Percentiles rank a stretch among this genome's conserved stretches.
Evolutionary conservation across 2,329 filamentous ascomycete species (phyloP).

Genomic region (Trichoderma brevicompactum): DNA sequence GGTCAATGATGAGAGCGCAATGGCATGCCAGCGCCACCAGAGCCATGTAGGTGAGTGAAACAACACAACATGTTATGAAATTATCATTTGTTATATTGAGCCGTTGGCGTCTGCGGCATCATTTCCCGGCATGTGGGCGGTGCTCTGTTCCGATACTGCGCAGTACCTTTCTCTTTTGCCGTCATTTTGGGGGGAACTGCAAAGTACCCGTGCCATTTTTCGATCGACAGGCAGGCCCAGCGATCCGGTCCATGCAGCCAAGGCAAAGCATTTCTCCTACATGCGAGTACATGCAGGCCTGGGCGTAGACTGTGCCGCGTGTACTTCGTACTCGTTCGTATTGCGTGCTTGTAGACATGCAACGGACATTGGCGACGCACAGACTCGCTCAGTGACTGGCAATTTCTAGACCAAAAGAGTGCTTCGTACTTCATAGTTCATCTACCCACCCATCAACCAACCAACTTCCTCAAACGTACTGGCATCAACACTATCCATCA

Average conservation of each 20-base stretch:
- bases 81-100: neutral
- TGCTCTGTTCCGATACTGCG: neutral
- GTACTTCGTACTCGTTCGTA: neutral
- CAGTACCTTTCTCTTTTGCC: neutral
- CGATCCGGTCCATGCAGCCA: conserved; percentile 18
- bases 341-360: neutral
- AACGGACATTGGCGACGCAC: neutral
- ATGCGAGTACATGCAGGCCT: neutral
- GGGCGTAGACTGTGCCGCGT: neutral
- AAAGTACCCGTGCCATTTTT: neutral
- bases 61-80: neutral
- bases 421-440: neutral
- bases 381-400: neutral
- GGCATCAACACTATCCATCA: conserved; percentile 5
- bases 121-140: neutral
- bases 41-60: neutral
- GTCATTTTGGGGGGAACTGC: neutral
- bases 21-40: neutral
- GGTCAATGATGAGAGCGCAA: neutral
- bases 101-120: neutral
- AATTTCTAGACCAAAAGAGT: neutral
- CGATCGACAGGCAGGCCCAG: conserved; percentile 14
- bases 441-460: neutral
- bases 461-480: neutral
- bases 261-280: neutral